These are phyloP conservation scores for Cyberlindnera misumaiensis DNA, from an alignment of 805 yeast species.

Conservation along the genomic window DNA sequence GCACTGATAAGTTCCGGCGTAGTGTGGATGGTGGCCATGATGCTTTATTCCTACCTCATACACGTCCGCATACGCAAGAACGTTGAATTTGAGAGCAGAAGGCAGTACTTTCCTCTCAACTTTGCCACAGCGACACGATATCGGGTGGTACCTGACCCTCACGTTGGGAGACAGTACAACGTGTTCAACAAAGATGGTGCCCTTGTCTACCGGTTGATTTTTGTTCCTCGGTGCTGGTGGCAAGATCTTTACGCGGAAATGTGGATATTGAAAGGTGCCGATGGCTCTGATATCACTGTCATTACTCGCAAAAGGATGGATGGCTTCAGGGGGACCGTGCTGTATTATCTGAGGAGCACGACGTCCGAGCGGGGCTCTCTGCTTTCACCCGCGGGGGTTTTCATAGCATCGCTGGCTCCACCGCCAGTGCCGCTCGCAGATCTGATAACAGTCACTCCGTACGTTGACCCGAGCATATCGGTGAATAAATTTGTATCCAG, in stretches of 20 bases:
- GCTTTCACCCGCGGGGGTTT: background rate
- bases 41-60: background rate
- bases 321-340: background rate
- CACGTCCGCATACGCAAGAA: background rate
- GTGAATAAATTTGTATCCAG: slow-evolving; percentile 1
- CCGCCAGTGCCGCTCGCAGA: background rate
- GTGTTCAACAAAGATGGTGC: background rate
- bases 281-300: background rate
- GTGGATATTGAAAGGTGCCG: slow-evolving; percentile 1
- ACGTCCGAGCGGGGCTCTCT: background rate
- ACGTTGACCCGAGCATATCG: slow-evolving; percentile 12
- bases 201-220: background rate
- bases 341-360: background rate
- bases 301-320: background rate
- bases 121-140: background rate
- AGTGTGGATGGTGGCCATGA: too few species aligned
- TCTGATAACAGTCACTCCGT: slow-evolving; percentile 2
- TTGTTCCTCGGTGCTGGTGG: background rate
- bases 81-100: slow-evolving; percentile 2
- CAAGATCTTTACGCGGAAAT: background rate
- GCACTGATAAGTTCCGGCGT: background rate
- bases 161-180: background rate
- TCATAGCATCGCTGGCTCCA: background rate
- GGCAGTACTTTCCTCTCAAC: slow-evolving; percentile 1
- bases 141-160: background rate